phyloP scores from a whole-genome alignment of 1,139 yeast species.

The Entelexis paramagnoliae region DNA sequence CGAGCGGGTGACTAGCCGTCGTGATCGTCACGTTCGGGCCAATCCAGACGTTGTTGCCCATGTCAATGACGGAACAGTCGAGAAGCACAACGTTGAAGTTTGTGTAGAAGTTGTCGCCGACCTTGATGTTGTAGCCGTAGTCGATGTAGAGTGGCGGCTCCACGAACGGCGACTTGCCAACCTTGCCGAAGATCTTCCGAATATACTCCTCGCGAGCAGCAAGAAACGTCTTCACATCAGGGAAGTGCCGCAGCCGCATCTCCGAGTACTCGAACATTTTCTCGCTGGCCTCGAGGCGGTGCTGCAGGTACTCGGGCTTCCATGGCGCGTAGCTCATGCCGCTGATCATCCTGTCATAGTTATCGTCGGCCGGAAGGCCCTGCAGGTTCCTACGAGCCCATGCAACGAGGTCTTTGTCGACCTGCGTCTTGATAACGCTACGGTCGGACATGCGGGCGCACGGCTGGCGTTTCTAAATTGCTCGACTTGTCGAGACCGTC shows the following conservation, averaged over 20 bases:
- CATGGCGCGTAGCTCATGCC: slow-evolving; percentile 26
- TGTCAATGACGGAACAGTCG: slow-evolving; percentile 51
- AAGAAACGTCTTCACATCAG: slow-evolving; percentile 6
- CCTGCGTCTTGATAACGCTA: slow-evolving; percentile 3
- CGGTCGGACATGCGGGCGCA: not conserved
- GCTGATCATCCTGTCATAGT: slow-evolving; percentile 40
- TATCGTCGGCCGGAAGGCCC: slow-evolving; percentile 15
- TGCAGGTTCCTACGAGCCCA: slow-evolving; percentile 21
- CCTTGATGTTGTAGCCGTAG: slow-evolving; percentile 44
- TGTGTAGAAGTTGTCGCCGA: slow-evolving; percentile 36
- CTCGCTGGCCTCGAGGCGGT: slow-evolving; percentile 30
- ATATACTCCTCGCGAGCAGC: slow-evolving; percentile 25
- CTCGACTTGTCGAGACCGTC: no score
- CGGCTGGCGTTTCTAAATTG: no score
- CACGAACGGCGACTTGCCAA: slow-evolving; percentile 36
- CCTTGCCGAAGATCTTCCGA: slow-evolving; percentile 38
- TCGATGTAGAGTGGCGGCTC: slow-evolving; percentile 49
- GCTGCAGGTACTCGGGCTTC: slow-evolving; percentile 23
- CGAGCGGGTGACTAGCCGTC: slow-evolving; percentile 57
- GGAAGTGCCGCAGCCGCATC: slow-evolving; percentile 18
- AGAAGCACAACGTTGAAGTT: slow-evolving; percentile 43
- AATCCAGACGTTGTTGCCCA: slow-evolving; percentile 50
- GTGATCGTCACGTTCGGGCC: slow-evolving; percentile 56
- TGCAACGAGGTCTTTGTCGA: slow-evolving; percentile 15
- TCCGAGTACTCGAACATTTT: slow-evolving; percentile 24